A percentile compares a stretch with the other conserved stretches of the same genome.
These are phyloP conservation scores for Kalanchoe fedtschenkoi DNA, from an alignment of 164 flowering plant genomes.

Conservation along the genomic window DNA sequence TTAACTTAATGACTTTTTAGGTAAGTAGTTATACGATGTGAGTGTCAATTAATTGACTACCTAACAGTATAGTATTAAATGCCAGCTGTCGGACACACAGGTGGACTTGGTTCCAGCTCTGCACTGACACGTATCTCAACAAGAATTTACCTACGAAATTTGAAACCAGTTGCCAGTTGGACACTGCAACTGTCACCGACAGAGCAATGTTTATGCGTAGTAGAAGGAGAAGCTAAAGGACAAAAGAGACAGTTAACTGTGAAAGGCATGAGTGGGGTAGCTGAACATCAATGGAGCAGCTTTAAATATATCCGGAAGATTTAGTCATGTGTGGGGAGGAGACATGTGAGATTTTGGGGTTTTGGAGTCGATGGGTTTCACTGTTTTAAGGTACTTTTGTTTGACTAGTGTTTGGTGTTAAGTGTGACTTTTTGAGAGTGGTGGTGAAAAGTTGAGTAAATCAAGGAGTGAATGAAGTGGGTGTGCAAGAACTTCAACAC, in stretches of 20 bases:
- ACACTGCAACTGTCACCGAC: slow-evolving; percentile 1
- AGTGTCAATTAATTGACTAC: background rate
- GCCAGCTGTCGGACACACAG: background rate
- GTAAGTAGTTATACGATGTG: background rate
- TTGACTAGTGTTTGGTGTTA: background rate
- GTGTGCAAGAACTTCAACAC: too few relatives aligned
- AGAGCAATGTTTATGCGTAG: too few relatives aligned
- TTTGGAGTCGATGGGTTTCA: background rate
- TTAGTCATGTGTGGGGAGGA: too few relatives aligned
- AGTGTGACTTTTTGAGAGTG: background rate
- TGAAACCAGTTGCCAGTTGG: background rate
- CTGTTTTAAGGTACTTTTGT: background rate
- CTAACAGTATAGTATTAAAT: background rate
- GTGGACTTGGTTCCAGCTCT: background rate
- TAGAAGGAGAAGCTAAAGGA: background rate
- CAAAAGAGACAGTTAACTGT: slow-evolving; percentile 5
- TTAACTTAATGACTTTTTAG: too few relatives aligned
- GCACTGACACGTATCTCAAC: background rate
- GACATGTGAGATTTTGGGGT: too few relatives aligned
- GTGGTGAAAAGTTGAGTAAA: background rate
- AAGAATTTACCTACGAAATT: background rate
- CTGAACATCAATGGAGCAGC: too few relatives aligned
- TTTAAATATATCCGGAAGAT: too few relatives aligned
- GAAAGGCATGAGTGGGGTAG: background rate
- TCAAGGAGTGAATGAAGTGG: too few relatives aligned